Evolutionary conservation across 192 early-diverging fungal species (phyloP).

Genomic region (Coemansia aciculifera): DNA sequence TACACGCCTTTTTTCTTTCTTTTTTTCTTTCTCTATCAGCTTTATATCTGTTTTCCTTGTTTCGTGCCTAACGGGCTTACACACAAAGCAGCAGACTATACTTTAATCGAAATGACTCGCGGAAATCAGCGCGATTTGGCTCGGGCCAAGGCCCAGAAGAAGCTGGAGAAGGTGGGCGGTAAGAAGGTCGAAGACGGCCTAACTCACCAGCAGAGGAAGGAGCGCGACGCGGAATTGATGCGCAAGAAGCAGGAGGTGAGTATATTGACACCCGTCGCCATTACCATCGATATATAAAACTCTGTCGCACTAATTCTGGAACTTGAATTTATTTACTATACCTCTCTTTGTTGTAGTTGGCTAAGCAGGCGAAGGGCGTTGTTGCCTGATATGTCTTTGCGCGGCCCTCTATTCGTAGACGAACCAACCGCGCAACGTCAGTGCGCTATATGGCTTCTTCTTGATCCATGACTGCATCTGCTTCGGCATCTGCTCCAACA

Average conservation of each 20-base stretch:
- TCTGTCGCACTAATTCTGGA: not conserved
- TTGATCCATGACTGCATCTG: slow-evolving; percentile 9
- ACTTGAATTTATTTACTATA: not conserved
- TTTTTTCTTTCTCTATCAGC: not conserved
- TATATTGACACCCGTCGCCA: not conserved
- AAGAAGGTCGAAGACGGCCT: slow-evolving; percentile 37
- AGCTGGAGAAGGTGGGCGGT: slow-evolving; percentile 34
- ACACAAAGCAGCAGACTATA: not conserved
- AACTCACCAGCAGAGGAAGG: slow-evolving; percentile 35
- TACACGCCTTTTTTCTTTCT: not conserved
- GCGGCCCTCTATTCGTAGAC: not conserved
- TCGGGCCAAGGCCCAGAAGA: slow-evolving; percentile 51
- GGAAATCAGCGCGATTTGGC: slow-evolving; percentile 60
- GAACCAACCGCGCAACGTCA: not conserved
- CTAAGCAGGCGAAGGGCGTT: not conserved
- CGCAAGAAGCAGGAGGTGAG: slow-evolving; percentile 52
- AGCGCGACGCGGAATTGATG: slow-evolving; percentile 52
- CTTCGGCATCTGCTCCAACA: slow-evolving; percentile 9
- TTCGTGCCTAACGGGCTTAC: not conserved
- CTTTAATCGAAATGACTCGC: slow-evolving; percentile 46
- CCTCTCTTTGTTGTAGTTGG: not conserved
- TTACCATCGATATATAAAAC: not conserved
- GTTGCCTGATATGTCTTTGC: not conserved
- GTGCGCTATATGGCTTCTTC: slow-evolving; percentile 6
- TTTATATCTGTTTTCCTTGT: not conserved